Base-by-base conservation (phyloP, 2,329 filamentous ascomycete species). In the Karstenula rhodostoma region DNA sequence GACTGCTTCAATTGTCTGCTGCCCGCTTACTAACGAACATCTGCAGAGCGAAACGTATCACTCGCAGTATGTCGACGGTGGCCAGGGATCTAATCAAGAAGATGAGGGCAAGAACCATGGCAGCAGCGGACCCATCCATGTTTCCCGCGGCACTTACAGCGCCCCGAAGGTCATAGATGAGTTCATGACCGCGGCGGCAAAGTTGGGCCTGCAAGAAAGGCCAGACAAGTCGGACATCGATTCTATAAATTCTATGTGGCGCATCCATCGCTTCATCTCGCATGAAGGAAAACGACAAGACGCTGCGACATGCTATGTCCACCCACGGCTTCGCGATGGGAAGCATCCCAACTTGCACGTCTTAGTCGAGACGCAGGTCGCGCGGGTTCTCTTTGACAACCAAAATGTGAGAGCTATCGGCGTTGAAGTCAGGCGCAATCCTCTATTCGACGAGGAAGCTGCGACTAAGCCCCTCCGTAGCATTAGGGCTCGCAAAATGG, bases 341-440 rank as follows among this genome's bases (percentile, higher is more conserved):
- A 74, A 82, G 2, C 80, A 86, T 49, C 81, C 85, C 0, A 88
- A 89, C 58, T 81, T 90, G 1, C 85, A 89, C 58, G 79, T 90
- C 4, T 77, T 90, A 0, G 78, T 83, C 0, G 81, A 89, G 65
- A 82, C 83, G 2, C 84, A 84, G 58, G 86, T 90, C 0, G 76
- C 82, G 1, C 82, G 82, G 2, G 81, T 89, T 0, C 58, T 88
- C 5, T 85, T 89, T 52, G 79, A 85, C 48, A 79, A 85, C 4
- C 81, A 79, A 27, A 86, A 78, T 42, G 17, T 27, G 10, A 53
- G 50, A 32, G 89, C 88, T 3, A 78, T 82, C 0, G 88, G 87
- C 0, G 82, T 91, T 1, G 85, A 89, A 66, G 87, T 85, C 63
- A 80, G 83, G 22, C 82, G 83, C 29, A 85, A 82, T 63, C 75